phyloP scores from a whole-genome alignment of 352 stramenopile species.

The Phytophthora palmivora region DNA sequence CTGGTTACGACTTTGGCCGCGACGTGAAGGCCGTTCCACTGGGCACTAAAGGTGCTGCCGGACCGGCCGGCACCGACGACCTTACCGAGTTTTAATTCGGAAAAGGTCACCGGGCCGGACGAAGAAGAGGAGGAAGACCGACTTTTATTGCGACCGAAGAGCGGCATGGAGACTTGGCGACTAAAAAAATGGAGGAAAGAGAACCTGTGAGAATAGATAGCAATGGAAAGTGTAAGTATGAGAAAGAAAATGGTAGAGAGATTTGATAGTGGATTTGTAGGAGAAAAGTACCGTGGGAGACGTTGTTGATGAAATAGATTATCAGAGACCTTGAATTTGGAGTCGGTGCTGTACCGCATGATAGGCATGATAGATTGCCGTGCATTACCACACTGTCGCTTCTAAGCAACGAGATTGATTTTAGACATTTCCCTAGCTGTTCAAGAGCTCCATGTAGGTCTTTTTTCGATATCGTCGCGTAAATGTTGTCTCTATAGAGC shows the following conservation, averaged over 20 bases:
- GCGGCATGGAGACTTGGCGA: constrained; percentile 20
- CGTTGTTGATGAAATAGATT: not conserved
- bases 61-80: constrained; percentile 58
- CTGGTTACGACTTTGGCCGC: constrained; percentile 62
- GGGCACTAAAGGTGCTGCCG: constrained; percentile 59
- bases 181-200: constrained; percentile 6
- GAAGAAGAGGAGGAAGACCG: constrained; percentile 21
- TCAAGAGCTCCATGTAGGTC: no score
- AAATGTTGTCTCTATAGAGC: no score
- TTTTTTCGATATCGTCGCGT: no score
- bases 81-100: constrained; percentile 53
- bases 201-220: not conserved
- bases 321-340: not conserved
- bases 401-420: no score
- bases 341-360: no score
- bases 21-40: constrained; percentile 57
- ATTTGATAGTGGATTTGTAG: not conserved
- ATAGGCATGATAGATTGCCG: no score
- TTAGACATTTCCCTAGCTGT: no score
- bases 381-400: no score
- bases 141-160: constrained; percentile 33
- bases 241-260: not conserved
- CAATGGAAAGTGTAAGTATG: not conserved
- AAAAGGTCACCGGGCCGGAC: constrained; percentile 39
- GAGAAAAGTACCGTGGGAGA: not conserved